Evolutionary conservation across 768 basidiomycete species (phyloP), one percentile per base, ranked within the genome.

Genomic region (Basidioascus undulatus): DNA sequence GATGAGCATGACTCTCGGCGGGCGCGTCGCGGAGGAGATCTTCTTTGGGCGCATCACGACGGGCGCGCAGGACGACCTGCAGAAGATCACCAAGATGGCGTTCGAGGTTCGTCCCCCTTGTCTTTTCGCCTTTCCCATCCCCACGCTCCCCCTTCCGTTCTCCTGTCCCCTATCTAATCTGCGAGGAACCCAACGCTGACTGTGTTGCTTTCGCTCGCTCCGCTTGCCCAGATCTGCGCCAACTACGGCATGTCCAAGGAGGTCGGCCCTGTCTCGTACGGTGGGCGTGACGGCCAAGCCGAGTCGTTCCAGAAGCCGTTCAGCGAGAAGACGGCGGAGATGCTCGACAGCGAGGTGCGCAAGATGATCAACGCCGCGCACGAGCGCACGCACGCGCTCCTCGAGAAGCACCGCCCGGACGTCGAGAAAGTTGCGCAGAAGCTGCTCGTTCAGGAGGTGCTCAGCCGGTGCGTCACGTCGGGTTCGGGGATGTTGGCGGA

Each of bases 1-100:
- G 41, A 96, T 98, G 63, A 87, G 84, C 59, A 94, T 96, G 83
- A 96, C 92, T 0, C 69, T 98, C 19, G 92, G 92, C 43, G 92
- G 92, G 10, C 79, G 92, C 39, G 89, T 96, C 7, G 79, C 87
- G 0, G 92, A 98, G 60, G 92, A 98, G 59, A 87, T 98, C 44
- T 92, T 96, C 65, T 98, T 98, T 55, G 82, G 82, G 16, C 44
- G 55, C 5, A 87, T 98, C 57, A 98, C 92, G 2, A 87, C 89
- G 3, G 92, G 92, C 46, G 92, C 92, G 3, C 86, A 94, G 61
- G 92, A 98, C 52, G 92, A 98, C 55, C 64, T 98, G 32, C 83
- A 87, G 60, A 96, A 96, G 63, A 89, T 98, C 46, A 94, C 92
- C 4, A 71, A 76, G 44, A 87, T 96, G 78, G 92, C 92, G 13